phyloP scores from a whole-genome alignment of 2,329 filamentous ascomycete genomes.

The Fusarium piperis region DNA sequence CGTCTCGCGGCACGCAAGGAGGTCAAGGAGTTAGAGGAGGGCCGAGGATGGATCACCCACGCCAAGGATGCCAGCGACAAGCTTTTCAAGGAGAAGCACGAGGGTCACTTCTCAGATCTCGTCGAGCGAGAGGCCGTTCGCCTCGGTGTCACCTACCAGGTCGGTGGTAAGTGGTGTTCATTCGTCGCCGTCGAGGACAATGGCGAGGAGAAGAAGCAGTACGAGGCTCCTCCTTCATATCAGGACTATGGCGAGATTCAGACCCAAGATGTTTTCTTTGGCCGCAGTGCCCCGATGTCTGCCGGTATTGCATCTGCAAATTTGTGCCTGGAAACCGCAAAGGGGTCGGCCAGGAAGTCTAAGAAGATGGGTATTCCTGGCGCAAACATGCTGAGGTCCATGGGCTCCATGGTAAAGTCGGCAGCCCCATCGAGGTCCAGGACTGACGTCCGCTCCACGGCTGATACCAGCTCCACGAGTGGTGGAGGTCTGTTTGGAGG shows the following conservation, averaged over 20 bases:
- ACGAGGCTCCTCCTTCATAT: not conserved
- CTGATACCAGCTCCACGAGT: not conserved
- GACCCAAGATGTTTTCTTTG: not conserved
- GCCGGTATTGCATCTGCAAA: not conserved
- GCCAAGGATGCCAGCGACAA: slow-evolving; percentile 57
- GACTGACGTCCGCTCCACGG: not conserved
- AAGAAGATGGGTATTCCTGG: not conserved
- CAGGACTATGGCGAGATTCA: not conserved
- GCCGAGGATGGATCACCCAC: slow-evolving; percentile 71
- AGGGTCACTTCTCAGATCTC: slow-evolving; percentile 65
- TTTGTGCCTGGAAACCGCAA: not conserved
- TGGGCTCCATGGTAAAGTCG: not conserved
- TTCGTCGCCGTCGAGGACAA: slow-evolving; percentile 73
- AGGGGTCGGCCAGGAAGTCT: not conserved
- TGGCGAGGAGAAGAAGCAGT: not conserved
- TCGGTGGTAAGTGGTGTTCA: slow-evolving; percentile 76
- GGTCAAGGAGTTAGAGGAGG: slow-evolving; percentile 74
- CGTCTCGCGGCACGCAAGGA: slow-evolving; percentile 76
- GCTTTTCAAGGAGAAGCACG: slow-evolving; percentile 57
- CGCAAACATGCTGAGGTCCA: not conserved
- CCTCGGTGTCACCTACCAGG: slow-evolving; percentile 72
- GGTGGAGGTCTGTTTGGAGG: not conserved
- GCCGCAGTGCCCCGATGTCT: not conserved
- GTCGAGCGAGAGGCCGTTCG: slow-evolving; percentile 73
- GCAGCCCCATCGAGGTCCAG: not conserved